Percentiles rank a stretch among this genome's conserved stretches.
phyloP scores from a whole-genome alignment of 345 rosid genomes.

The Geranium brycei region DNA sequence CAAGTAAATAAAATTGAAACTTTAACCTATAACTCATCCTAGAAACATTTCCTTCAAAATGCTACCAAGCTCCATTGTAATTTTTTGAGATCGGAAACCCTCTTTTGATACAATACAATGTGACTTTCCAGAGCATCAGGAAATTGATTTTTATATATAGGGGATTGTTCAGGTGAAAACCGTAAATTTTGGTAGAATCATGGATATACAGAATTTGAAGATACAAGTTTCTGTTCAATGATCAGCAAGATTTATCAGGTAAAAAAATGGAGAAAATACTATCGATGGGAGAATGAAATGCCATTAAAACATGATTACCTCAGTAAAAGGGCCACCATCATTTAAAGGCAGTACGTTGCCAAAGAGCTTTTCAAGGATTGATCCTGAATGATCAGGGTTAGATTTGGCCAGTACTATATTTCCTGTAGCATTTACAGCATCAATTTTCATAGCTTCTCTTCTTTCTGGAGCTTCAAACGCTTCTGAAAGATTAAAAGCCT shows the following conservation, averaged over 20 bases:
- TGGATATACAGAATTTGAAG: background rate
- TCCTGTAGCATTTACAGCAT: conserved; percentile 20
- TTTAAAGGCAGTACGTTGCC: conserved; percentile 40
- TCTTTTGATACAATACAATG: too few relatives aligned
- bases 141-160: too few relatives aligned
- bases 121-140: too few relatives aligned
- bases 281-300: background rate
- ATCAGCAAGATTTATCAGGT: background rate
- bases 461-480: conserved; percentile 22
- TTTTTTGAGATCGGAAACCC: too few relatives aligned
- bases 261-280: background rate
- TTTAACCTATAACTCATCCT: too few relatives aligned
- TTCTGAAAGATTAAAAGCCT: conserved; percentile 30
- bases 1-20: too few relatives aligned
- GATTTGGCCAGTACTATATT: conserved; percentile 29
- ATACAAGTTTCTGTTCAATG: background rate
- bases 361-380: conserved; percentile 75
- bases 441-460: conserved; percentile 27
- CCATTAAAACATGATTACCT: conserved; percentile 7
- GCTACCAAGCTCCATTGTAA: too few relatives aligned
- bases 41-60: too few relatives aligned
- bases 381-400: conserved; percentile 26
- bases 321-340: conserved; percentile 24
- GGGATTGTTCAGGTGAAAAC: too few relatives aligned
- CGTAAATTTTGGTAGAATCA: background rate